Percentiles rank a stretch among this genome's conserved stretches.
These are phyloP conservation scores for Leccinum disarticulatum DNA, from an alignment of 768 basidiomycete genomes.

Conservation along the genomic window DNA sequence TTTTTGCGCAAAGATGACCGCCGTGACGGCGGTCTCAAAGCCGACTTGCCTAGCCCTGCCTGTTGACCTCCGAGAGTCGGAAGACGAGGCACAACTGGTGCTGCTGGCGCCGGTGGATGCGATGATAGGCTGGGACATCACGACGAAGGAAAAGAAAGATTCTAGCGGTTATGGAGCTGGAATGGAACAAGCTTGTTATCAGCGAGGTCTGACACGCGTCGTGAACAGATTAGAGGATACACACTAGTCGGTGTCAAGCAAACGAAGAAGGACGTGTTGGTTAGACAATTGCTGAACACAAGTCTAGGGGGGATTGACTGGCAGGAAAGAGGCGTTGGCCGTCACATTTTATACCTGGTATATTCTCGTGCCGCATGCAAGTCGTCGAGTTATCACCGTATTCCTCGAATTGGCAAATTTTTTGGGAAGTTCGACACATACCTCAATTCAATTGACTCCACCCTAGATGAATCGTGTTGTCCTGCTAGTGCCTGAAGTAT, in stretches of 20 bases:
- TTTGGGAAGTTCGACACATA: background rate
- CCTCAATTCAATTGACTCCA: background rate
- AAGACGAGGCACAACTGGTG: background rate
- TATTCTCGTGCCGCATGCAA: background rate
- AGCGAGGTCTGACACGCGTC: background rate
- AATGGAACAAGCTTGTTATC: background rate
- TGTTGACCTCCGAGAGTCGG: background rate
- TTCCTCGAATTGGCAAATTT: slow-evolving; percentile 1
- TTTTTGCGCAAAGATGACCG: slow-evolving; percentile 22
- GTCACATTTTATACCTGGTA: slow-evolving; percentile 17
- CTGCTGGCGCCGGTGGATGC: background rate
- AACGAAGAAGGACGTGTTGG: background rate
- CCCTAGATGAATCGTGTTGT: slow-evolving; percentile 4
- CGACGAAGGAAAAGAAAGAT: background rate
- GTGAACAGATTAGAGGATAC: slow-evolving; percentile 1
- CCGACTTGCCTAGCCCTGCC: slow-evolving; percentile 15
- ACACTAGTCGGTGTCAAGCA: background rate
- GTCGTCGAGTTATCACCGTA: background rate
- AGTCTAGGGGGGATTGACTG: background rate
- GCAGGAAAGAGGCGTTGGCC: background rate
- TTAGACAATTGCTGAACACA: background rate
- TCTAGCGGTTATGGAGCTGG: background rate
- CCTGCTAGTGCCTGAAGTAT: background rate
- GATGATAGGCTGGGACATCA: slow-evolving; percentile 3
- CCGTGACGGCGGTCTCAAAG: slow-evolving; percentile 25